Base-by-base conservation (phyloP, 2,329 filamentous ascomycete genomes). In the Calcarisporium arbuscula region DNA sequence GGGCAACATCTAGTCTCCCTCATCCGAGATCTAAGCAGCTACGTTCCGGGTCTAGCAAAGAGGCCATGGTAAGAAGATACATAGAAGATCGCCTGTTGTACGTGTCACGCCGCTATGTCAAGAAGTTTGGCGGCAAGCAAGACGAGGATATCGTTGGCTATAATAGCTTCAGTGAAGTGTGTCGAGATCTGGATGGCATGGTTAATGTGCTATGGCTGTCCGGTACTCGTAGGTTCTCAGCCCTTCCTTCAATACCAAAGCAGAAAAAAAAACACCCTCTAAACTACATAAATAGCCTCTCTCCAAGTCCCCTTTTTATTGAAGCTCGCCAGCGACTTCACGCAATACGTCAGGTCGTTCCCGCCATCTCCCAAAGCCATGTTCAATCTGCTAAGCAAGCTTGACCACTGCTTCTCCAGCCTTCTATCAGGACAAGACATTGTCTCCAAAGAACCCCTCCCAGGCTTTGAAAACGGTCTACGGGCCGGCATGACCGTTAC, bases 271-370 rank as follows among this genome's bases (percentile, higher is more conserved):
- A n/a, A n/a, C n/a, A n/a, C n/a, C n/a, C n/a, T n/a, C n/a, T n/a
- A n/a, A n/a, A n/a, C n/a, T n/a, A 15, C 14, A 16, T n/a, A 6
- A 5, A 10, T 44, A 89, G 84, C 85, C 14, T 76, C 74, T 34
- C 64, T 95, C 8, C 87, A 95, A 60, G 77, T 90, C 10, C 85
- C 88, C 3, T 90, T 90, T 52, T 66, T 95, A 4, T 75, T 95
- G 23, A 83, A 79, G 36, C 65, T 95, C 30, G 85, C 86, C 2
- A 73, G 82, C 33, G 70, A 88, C 39, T 68, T 88, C 23, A 79
- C 77, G 38, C 77, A 77, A 14, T 88, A 84, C 54, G 70, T 94
- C 4, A 66, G 77, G 5, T 74, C 79, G 8, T 94, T 94, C 54
- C 72, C 78, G 0, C 57, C 60, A 5, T 49, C 58, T 3, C 79